Evolutionary conservation across 2,329 filamentous ascomycete species (phyloP).

Genomic region (Colletotrichum australisinense): DNA sequence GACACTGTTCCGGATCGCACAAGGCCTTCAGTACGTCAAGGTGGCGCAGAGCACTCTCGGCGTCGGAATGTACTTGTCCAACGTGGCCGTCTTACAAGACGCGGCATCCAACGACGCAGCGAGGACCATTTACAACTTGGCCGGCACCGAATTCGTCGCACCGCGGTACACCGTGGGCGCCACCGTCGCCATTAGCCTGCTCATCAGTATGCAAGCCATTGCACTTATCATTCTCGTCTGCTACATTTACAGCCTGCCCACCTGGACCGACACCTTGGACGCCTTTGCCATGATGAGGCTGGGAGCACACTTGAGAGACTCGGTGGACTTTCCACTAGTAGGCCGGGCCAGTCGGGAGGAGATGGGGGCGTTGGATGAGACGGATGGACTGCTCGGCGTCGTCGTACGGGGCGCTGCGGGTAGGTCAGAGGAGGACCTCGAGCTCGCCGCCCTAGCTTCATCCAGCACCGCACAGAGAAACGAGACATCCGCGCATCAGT

Average conservation of each 20-base stretch:
- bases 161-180: slow-evolving; percentile 4
- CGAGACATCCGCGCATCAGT: slow-evolving; percentile 13
- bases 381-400: slow-evolving; percentile 17
- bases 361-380: slow-evolving; percentile 6
- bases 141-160: slow-evolving; percentile 18
- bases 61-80: slow-evolving; percentile 34
- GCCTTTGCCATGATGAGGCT: slow-evolving; percentile 32
- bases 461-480: neutral
- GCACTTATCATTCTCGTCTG: slow-evolving; percentile 18
- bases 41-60: slow-evolving; percentile 32
- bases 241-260: slow-evolving; percentile 34
- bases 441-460: slow-evolving; percentile 11
- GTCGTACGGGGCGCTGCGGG: neutral
- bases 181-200: slow-evolving; percentile 15
- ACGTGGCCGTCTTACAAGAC: slow-evolving; percentile 24
- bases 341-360: neutral
- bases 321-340: neutral
- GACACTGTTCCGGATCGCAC: slow-evolving; percentile 23
- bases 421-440: slow-evolving; percentile 15
- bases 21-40: slow-evolving; percentile 20
- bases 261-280: slow-evolving; percentile 33
- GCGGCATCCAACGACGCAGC: slow-evolving; percentile 29
- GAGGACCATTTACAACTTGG: slow-evolving; percentile 31
- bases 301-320: slow-evolving; percentile 9
- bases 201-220: slow-evolving; percentile 28